These are phyloP conservation scores for Rhodofomes roseus DNA, from an alignment of 1,284 basidiomycete genomes.

Conservation along the genomic window DNA sequence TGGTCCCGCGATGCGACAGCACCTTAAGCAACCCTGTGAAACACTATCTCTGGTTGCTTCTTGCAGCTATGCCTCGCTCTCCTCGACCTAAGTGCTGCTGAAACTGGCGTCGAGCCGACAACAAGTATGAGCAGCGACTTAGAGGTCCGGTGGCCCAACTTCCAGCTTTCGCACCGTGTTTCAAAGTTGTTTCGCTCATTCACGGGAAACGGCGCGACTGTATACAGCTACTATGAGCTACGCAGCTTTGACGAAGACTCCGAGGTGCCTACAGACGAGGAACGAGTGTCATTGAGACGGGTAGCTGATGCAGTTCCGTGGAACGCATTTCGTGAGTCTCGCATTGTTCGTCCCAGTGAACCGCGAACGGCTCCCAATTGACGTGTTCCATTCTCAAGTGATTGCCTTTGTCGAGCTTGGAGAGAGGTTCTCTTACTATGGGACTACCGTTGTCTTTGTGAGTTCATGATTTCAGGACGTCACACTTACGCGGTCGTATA, in stretches of 20 bases:
- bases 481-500: too few species aligned
- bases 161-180: not conserved
- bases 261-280: conserved; percentile 69
- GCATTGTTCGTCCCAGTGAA: conserved; percentile 10
- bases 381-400: conserved; percentile 33
- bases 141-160: not conserved
- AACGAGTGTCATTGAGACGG: conserved; percentile 54
- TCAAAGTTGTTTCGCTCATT: not conserved
- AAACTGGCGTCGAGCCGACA: not conserved
- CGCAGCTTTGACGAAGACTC: conserved; percentile 54
- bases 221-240: conserved; percentile 18
- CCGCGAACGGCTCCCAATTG: not conserved
- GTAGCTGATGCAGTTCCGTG: conserved; percentile 63
- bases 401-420: conserved; percentile 71
- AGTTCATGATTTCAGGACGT: conserved; percentile 24
- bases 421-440: conserved; percentile 74
- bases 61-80: too few species aligned
- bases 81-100: not conserved
- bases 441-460: conserved; percentile 65
- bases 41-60: too few species aligned
- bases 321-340: conserved; percentile 57
- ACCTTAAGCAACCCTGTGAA: too few species aligned
- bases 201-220: not conserved
- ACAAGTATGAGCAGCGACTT: not conserved
- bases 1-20: too few species aligned